These are phyloP conservation scores for Castanea sativa DNA, from an alignment of 306 rosid species.

Conservation along the genomic window DNA sequence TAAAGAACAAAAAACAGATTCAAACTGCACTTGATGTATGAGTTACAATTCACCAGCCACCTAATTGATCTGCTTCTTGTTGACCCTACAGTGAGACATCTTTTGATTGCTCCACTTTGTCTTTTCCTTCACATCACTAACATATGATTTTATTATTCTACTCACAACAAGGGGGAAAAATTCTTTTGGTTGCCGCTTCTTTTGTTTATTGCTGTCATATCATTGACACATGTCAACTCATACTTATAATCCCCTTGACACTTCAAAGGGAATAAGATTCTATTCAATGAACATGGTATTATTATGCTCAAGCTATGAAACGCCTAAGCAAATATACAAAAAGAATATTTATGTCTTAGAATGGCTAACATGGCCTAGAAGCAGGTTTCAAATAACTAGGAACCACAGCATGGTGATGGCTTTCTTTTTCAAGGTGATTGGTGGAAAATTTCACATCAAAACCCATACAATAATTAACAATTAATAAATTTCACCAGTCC, in stretches of 20 bases:
- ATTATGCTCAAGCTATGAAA: not conserved
- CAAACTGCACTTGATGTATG: too few relatives aligned
- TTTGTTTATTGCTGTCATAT: not conserved
- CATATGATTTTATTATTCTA: not conserved
- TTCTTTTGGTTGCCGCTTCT: too few relatives aligned
- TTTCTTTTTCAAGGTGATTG: not conserved
- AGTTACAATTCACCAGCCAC: not conserved
- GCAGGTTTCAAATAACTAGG: not conserved
- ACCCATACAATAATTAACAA: not conserved
- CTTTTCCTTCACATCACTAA: not conserved
- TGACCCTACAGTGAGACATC: not conserved
- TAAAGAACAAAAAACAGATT: too few relatives aligned
- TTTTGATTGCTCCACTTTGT: not conserved
- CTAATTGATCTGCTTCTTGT: not conserved
- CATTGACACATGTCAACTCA: not conserved
- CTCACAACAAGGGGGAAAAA: not conserved
- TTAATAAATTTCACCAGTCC: not conserved
- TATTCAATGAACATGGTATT: not conserved
- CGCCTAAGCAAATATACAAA: too few relatives aligned
- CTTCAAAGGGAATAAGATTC: not conserved
- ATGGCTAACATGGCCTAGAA: not conserved
- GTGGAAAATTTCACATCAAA: not conserved
- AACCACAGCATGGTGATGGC: not conserved
- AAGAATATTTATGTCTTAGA: not conserved
- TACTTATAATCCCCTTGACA: not conserved